Percentiles rank a stretch among this genome's conserved stretches.
Evolutionary conservation across 2,329 filamentous ascomycete species (phyloP).

Genomic region (Stachybotrys chlorohalonatus): DNA sequence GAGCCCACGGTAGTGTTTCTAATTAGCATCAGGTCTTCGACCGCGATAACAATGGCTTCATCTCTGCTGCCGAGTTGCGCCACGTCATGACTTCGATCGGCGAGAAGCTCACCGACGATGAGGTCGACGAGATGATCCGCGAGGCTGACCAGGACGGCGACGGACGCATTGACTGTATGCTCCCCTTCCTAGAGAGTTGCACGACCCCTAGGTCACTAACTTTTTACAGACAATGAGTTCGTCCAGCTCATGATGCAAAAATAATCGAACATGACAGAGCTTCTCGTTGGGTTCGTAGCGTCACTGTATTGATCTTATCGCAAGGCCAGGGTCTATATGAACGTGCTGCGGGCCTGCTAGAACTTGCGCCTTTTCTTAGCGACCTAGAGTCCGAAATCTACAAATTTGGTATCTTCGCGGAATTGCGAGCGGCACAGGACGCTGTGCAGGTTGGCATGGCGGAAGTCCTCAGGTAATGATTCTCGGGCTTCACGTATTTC

Average conservation of each 20-base stretch:
- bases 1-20: no score
- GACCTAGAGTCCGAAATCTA: slow-evolving; percentile 7
- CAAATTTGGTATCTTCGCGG: slow-evolving; percentile 16
- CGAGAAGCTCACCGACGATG: slow-evolving; percentile 83
- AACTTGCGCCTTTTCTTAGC: not conserved
- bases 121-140: slow-evolving; percentile 89
- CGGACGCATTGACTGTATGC: slow-evolving; percentile 77
- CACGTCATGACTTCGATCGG: slow-evolving; percentile 91
- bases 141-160: slow-evolving; percentile 86
- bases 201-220: slow-evolving; percentile 8
- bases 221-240: slow-evolving; percentile 70
- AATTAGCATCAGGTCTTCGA: slow-evolving; percentile 55
- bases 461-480: slow-evolving; percentile 15
- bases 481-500: slow-evolving; percentile 15
- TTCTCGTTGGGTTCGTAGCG: not conserved
- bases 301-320: not conserved
- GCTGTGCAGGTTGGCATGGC: slow-evolving; percentile 14
- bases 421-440: slow-evolving; percentile 20
- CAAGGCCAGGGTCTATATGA: not conserved
- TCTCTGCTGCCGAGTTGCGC: slow-evolving; percentile 78
- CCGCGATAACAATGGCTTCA: slow-evolving; percentile 86
- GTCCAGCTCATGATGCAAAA: slow-evolving; percentile 96
- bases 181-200: slow-evolving; percentile 4
- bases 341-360: not conserved
- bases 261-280: slow-evolving; percentile 34